Evolutionary conservation across 208 protist species (phyloP), one percentile per base, ranked within the genome.

Genomic region (Angomonas ambiguus): DNA sequence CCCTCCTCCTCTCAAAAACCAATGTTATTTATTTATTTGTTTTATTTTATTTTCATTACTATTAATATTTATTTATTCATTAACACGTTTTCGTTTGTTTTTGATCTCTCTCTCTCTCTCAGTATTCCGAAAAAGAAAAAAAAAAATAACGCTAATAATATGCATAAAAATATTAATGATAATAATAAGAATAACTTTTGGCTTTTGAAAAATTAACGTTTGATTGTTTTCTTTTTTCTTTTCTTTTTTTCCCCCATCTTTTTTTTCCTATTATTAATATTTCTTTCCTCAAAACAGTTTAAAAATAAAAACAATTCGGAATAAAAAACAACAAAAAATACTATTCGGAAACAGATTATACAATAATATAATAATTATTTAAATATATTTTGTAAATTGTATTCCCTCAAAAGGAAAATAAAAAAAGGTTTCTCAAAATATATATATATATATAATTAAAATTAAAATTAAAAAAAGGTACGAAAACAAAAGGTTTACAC

Each of bases 21-120:
- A n/a, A n/a, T 48, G 33, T 51, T 38, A 62, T 22, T 34, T 45
- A 42, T 35, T 6, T 6, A 28, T 20, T 27, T 11, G 41, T 48
- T 48, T 48, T 48, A 20, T 48, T 64, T 62, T 64, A 31, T 28
- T 71, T 32, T 31, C n/a, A n/a, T n/a, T n/a, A n/a, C n/a, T n/a
- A n/a, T n/a, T n/a, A n/a, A n/a, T n/a, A n/a, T n/a, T n/a, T n/a
- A n/a, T n/a, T n/a, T n/a, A n/a, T n/a, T n/a, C n/a, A n/a, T n/a
- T n/a, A n/a, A n/a, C n/a, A n/a, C n/a, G n/a, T n/a, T n/a, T n/a
- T n/a, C n/a, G n/a, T n/a, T n/a, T n/a, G n/a, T n/a, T n/a, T n/a
- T n/a, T n/a, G n/a, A n/a, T n/a, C n/a, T n/a, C n/a, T n/a, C n/a
- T n/a, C n/a, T n/a, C n/a, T n/a, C n/a, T n/a, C n/a, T n/a, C n/a